These are phyloP conservation scores for Trichoderma sp. DNA, from an alignment of 2,329 filamentous ascomycete species.

Conservation along the genomic window DNA sequence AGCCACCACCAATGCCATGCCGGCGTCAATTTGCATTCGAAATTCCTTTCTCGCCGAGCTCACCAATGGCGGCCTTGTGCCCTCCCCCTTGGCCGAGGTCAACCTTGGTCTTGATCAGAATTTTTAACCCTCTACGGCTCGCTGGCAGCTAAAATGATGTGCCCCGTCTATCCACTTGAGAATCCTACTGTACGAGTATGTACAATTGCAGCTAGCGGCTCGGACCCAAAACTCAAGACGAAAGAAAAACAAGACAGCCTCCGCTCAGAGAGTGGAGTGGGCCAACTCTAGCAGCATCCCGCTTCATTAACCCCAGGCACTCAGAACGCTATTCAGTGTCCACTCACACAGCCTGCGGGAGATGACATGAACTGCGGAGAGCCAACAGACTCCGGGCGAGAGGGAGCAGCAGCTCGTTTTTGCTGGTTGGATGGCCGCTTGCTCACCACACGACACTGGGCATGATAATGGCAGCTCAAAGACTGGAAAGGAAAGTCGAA, in stretches of 20 bases:
- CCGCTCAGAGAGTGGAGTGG: neutral
- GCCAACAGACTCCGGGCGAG: neutral
- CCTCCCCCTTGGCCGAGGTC: neutral
- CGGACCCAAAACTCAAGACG: neutral
- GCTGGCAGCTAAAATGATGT: neutral
- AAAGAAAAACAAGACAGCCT: neutral
- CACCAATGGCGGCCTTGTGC: neutral
- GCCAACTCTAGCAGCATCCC: slow-evolving; percentile 12
- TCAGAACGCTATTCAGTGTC: neutral
- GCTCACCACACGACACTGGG: neutral
- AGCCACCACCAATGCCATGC: slow-evolving; percentile 8
- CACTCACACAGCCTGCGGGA: slow-evolving; percentile 1
- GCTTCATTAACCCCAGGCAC: slow-evolving; percentile 13
- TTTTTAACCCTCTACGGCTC: neutral
- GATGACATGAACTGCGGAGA: slow-evolving; percentile 15
- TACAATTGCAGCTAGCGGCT: neutral
- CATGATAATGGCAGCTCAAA: neutral
- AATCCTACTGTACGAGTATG: neutral
- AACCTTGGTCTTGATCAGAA: neutral
- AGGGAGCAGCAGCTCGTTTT: neutral
- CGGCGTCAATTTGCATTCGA: neutral
- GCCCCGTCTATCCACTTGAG: neutral
- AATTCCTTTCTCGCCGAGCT: neutral
- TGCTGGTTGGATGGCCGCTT: neutral
- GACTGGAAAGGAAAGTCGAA: neutral